Conservation (phyloP, 257 asterid genomes). For the Salvia rosmarinus region DNA sequence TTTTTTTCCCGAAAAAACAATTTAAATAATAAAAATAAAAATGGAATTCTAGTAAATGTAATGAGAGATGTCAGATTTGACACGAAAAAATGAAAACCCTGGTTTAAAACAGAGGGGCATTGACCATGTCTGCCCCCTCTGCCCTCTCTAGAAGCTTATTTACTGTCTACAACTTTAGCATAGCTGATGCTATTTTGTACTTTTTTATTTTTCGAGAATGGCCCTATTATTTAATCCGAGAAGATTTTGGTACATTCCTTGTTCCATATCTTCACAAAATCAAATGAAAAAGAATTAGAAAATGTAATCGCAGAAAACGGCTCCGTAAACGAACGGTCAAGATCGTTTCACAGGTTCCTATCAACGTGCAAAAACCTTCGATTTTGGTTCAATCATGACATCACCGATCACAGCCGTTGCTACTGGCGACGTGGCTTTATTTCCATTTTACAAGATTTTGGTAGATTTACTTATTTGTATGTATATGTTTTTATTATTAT, state of each 20-base stretch:
- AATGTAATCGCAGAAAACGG: too few species aligned
- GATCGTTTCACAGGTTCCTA: too few species aligned
- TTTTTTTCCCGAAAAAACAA: not conserved
- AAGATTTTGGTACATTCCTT: slow-evolving; percentile 21
- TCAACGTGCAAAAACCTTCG: too few species aligned
- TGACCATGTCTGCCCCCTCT: slow-evolving; percentile 36
- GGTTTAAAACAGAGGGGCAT: slow-evolving; percentile 36
- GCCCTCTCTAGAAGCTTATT: slow-evolving; percentile 30
- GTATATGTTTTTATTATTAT: too few species aligned
- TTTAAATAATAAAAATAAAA: not conserved
- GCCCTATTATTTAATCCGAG: slow-evolving; percentile 4
- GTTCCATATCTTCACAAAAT: not conserved
- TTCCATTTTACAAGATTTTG: not conserved
- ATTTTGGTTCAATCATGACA: too few species aligned
- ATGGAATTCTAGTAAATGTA: not conserved
- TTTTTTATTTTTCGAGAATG: slow-evolving; percentile 20
- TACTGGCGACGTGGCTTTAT: not conserved
- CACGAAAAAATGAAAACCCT: slow-evolving; percentile 37
- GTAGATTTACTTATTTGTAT: too few species aligned
- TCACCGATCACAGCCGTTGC: too few species aligned
- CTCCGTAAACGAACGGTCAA: too few species aligned
- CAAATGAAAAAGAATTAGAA: too few species aligned
- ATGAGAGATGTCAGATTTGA: slow-evolving; percentile 37
- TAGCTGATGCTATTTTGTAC: slow-evolving; percentile 37
- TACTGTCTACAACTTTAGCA: slow-evolving; percentile 28